phyloP scores from a whole-genome alignment of 2,329 filamentous ascomycete species.

The Aspergillus nomiae region DNA sequence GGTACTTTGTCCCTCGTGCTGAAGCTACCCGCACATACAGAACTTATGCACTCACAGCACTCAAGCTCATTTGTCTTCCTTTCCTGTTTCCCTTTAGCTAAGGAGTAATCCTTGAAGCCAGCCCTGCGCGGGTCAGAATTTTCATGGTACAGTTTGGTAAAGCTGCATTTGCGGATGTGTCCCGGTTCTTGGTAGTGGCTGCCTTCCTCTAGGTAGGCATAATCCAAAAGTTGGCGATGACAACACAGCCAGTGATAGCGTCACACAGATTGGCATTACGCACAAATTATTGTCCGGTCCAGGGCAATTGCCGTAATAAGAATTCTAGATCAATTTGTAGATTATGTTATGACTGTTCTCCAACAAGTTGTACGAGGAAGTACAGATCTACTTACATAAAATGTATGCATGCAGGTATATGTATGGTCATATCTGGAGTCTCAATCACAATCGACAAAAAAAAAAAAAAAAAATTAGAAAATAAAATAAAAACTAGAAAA shows the following conservation, averaged over 20 bases:
- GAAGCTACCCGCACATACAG: conserved; percentile 1
- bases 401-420: background rate
- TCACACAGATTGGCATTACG: conserved; percentile 4
- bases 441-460: background rate
- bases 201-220: background rate
- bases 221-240: background rate
- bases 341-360: background rate
- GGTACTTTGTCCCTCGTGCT: background rate
- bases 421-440: background rate
- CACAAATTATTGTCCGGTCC: conserved; percentile 3
- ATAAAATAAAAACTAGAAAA: background rate
- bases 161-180: background rate
- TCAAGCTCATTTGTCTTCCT: background rate
- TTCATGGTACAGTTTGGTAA: background rate
- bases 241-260: conserved; percentile 1
- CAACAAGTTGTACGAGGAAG: background rate
- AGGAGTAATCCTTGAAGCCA: background rate
- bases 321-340: background rate
- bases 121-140: background rate
- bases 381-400: background rate
- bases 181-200: background rate
- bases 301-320: background rate
- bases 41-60: background rate
- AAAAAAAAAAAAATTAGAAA: background rate
- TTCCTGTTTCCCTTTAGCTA: background rate